These are phyloP conservation scores for Diplodia corticola DNA, from an alignment of 2,329 filamentous ascomycete species.

Conservation along the genomic window DNA sequence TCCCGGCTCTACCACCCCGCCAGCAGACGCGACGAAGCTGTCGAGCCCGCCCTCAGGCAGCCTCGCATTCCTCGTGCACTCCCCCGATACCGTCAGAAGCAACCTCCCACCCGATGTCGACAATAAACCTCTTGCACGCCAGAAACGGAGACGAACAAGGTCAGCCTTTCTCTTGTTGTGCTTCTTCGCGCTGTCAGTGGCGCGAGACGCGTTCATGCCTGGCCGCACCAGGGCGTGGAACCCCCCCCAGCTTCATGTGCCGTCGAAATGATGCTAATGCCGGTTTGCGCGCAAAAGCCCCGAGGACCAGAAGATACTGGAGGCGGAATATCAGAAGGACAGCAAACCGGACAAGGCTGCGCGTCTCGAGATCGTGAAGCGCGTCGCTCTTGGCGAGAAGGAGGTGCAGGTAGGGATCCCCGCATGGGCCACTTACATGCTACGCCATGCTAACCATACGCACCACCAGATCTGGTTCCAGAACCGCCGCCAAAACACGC, in stretches of 20 bases:
- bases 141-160: slow-evolving; percentile 64
- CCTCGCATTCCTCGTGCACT: slow-evolving; percentile 62
- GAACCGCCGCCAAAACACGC: slow-evolving; percentile 88
- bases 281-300: slow-evolving; percentile 33
- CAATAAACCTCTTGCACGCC: slow-evolving; percentile 60
- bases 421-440: slow-evolving; percentile 1
- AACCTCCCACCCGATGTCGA: slow-evolving; percentile 59
- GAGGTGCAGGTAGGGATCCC: slow-evolving; percentile 79
- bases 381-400: slow-evolving; percentile 88
- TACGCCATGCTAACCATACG: slow-evolving; percentile 26
- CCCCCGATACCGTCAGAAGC: slow-evolving; percentile 56
- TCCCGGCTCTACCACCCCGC: slow-evolving; percentile 28
- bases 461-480: slow-evolving; percentile 88
- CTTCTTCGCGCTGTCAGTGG: not conserved
- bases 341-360: slow-evolving; percentile 89
- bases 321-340: slow-evolving; percentile 80
- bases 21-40: slow-evolving; percentile 26
- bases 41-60: slow-evolving; percentile 35
- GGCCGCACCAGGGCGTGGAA: not conserved
- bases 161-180: slow-evolving; percentile 36
- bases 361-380: slow-evolving; percentile 79
- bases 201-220: not conserved
- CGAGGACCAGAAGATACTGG: slow-evolving; percentile 85
- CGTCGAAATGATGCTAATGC: not conserved
- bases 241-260: not conserved